Evolutionary conservation across 768 basidiomycete genomes (phyloP), one percentile per base, ranked within the genome.

Genomic region (Fomitopsis serialis): DNA sequence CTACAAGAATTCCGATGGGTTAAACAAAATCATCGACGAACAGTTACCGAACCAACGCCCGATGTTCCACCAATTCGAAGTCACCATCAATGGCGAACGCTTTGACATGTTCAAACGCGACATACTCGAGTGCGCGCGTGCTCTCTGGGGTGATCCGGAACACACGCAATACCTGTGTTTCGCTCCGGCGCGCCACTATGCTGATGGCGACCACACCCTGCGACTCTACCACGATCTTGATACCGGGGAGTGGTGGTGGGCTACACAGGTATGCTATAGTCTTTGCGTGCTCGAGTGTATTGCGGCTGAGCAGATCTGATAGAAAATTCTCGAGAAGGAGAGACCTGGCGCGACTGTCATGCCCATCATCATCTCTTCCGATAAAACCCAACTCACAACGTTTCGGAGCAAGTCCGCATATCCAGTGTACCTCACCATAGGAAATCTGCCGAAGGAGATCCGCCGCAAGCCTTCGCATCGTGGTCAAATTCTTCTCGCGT

Each of bases 171-270:
- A 70, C 25, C 62, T 77, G 1, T 52, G 64, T 2, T 64, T 72
- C 47, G 54, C 51, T 1, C 76, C 74, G 0, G 74, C 75, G 52
- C 54, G 60, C 2, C 74, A 76, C 44, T 78, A 68, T 52, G 32
- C 57, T 0, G 71, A 74, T 53, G 55, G 43, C 0, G 61, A 66
- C 7, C 27, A 63, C 10, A 66, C 43, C 1, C 36, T 53, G 0
- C 53, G 67, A 0, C 15, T 76, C 0, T 78, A 69, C 52, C 57
- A 63, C 54, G 75, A 79, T 43, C 72, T 79, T 70, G 65, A 77
- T 40, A 79, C 75, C 0, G 76, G 73, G 0, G 68, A 70, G 44
- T 81, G 79, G 79, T 79, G 78, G 79, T 79, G 78, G 77, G 45
- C 45, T 10, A 72, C 67, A 1, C 78, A 79, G 66, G 78, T 78